Evolutionary conservation across 371 early-diverging fungal species (phyloP), one percentile per base, ranked within the genome.

Genomic region (Rozella allomycis): DNA sequence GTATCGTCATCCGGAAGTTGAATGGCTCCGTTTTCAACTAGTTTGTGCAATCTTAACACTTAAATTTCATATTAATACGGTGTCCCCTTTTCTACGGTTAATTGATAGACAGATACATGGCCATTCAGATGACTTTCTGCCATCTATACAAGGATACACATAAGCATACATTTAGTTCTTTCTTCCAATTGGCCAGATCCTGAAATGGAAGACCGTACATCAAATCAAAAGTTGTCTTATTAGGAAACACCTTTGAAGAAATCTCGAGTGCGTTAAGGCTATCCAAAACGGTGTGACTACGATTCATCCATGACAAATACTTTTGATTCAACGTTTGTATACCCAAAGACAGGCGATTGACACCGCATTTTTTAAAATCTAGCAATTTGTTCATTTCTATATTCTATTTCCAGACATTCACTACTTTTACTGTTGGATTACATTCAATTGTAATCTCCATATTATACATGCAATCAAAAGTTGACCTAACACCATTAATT

Each of bases 191-290:
- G 11, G 41, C 30, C 4, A 66, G 27, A 1, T 60, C 61, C 42
- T 85, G 86, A 0, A 67, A 64, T 10, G 70, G 67, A 20, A 72
- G 54, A 2, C 76, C 85, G 63, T 70, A 85, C n/a, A 85, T 84
- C 34, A 84, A 52, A 47, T 85, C 85, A 41, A 72, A 60, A 4
- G 71, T 70, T n/a, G 82, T 71, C 7, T 39, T 43, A 6, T 64
- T 58, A n/a, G n/a, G n/a, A 45, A 82, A 82, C 6, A 74, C 45
- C 3, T 46, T 22, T 31, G 48, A 48, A 1, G 74, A 73, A 14
- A 52, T 47, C 5, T 57, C 43, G 3, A 74, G 33, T 0, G 73
- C 66, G 12, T 46, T 44, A 13, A 65, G 30, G 3, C 70, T 73
- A 12, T 73, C 62, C 0, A 40, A 29, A 1, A 63, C 70, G 1